Percentiles rank a stretch among this genome's conserved stretches.
Evolutionary conservation across 208 protist species (phyloP).

Genomic region (Acanthamoeba royreba): DNA sequence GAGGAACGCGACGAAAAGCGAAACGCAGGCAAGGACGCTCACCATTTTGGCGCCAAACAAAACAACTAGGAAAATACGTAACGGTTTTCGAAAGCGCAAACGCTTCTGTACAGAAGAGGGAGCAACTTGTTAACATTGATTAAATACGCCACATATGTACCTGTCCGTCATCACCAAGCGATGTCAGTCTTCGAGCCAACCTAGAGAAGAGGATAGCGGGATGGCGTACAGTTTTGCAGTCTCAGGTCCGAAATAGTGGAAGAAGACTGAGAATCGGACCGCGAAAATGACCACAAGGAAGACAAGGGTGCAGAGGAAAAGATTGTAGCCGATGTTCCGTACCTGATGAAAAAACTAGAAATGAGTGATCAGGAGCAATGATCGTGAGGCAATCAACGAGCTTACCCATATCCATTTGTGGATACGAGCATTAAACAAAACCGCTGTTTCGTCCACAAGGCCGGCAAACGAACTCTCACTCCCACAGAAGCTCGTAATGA

Average conservation of each 20-base stretch:
- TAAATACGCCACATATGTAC: slow-evolving; percentile 9
- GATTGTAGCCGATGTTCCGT: slow-evolving; percentile 20
- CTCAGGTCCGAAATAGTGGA: slow-evolving; percentile 13
- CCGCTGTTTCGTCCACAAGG: background rate
- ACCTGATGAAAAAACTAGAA: background rate
- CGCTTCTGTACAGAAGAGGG: background rate
- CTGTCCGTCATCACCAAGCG: background rate
- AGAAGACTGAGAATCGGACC: background rate
- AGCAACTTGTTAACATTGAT: background rate
- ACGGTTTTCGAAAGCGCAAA: no score
- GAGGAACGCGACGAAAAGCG: no score
- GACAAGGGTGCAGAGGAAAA: background rate
- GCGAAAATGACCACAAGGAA: slow-evolving; percentile 1
- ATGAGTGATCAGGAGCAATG: no score
- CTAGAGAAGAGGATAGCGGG: no score
- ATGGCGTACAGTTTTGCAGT: slow-evolving; percentile 26
- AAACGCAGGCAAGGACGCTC: no score
- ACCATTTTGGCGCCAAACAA: no score
- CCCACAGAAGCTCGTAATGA: slow-evolving; percentile 29
- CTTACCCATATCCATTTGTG: background rate
- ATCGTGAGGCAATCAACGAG: background rate
- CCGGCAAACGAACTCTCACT: slow-evolving; percentile 36
- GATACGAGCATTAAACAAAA: background rate
- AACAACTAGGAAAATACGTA: no score
- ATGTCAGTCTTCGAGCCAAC: background rate